These are phyloP conservation scores for Umbellularia californica DNA, from an alignment of 164 flowering plant genomes.

Conservation along the genomic window DNA sequence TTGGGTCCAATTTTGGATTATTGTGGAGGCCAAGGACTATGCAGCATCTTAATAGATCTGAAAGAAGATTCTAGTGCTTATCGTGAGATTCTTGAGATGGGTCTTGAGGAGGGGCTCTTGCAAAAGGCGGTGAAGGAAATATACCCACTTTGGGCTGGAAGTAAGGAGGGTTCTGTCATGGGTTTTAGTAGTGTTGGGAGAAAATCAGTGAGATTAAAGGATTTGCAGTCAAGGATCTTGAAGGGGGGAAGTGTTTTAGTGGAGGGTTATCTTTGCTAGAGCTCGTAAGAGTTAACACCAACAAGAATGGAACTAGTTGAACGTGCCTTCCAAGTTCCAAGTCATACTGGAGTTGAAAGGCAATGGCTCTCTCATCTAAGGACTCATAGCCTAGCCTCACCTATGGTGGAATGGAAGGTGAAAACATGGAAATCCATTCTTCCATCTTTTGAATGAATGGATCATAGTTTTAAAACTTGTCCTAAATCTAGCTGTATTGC, in stretches of 20 bases:
- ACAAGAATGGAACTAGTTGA: not conserved
- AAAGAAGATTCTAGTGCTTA: constrained; percentile 37
- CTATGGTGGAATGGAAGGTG: too few species aligned
- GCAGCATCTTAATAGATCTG: constrained; percentile 68
- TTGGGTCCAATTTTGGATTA: constrained; percentile 48
- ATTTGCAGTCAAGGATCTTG: constrained; percentile 31
- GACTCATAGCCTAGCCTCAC: too few species aligned
- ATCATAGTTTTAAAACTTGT: not conserved
- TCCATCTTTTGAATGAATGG: not conserved
- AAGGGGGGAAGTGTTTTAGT: constrained; percentile 38
- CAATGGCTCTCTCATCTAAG: not conserved
- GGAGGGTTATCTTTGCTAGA: constrained; percentile 55
- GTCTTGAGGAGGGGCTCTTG: constrained; percentile 45
- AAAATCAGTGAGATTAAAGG: constrained; percentile 23
- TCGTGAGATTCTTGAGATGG: constrained; percentile 44
- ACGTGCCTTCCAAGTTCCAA: not conserved
- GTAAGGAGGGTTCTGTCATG: constrained; percentile 6
- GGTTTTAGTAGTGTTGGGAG: constrained; percentile 13
- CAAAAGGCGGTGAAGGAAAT: constrained; percentile 71
- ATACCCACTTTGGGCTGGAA: constrained; percentile 49
- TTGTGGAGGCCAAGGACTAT: constrained; percentile 49
- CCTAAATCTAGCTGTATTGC: not conserved
- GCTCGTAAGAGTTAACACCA: not conserved
- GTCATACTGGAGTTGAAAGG: not conserved
- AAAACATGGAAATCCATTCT: too few species aligned